phyloP scores from a whole-genome alignment of 345 rosid genomes.

The Hibiscus syriacus region DNA sequence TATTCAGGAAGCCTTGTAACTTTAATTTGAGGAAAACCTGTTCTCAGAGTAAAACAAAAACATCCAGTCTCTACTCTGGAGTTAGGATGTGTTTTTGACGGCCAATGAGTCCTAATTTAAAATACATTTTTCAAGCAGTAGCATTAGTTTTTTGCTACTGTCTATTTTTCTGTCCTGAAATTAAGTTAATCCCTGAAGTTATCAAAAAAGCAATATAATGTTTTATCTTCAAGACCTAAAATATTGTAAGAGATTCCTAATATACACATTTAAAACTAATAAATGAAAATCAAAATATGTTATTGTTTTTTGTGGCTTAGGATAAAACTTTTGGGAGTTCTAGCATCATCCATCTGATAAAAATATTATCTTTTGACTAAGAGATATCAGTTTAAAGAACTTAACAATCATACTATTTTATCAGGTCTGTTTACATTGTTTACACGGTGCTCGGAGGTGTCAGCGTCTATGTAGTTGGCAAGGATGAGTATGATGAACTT shows the following conservation, averaged over 20 bases:
- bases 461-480: background rate
- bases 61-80: background rate
- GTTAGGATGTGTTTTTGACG: background rate
- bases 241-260: background rate
- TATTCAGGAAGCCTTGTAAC: background rate
- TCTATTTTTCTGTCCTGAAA: background rate
- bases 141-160: background rate
- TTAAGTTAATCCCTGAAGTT: background rate
- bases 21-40: background rate
- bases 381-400: background rate
- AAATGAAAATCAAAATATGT: background rate
- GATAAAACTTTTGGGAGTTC: background rate
- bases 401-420: background rate
- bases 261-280: background rate
- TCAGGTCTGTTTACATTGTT: slow-evolving; percentile 88
- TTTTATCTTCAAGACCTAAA: background rate
- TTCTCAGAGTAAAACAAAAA: background rate
- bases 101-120: background rate
- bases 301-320: background rate
- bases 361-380: background rate
- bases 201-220: background rate
- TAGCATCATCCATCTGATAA: background rate
- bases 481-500: background rate
- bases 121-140: background rate
- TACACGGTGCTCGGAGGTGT: slow-evolving; percentile 29